These are phyloP conservation scores for Thermothielavioides terrestris DNA, from an alignment of 495 filamentous ascomycete species.

Conservation along the genomic window DNA sequence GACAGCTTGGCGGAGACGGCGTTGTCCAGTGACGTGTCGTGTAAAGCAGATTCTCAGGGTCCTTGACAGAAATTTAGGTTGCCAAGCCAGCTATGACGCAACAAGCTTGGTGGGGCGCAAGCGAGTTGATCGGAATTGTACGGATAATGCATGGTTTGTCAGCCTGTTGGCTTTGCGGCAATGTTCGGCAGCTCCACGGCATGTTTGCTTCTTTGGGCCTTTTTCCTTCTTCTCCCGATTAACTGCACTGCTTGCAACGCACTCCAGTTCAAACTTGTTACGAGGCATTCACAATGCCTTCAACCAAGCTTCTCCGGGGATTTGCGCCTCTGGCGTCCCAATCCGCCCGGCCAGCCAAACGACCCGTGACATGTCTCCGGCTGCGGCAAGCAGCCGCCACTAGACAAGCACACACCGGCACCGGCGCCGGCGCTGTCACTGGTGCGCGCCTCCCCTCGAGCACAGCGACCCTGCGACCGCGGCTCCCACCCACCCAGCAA, in stretches of 20 bases:
- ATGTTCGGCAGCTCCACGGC: conserved; percentile 1
- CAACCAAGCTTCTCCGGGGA: conserved; percentile 21
- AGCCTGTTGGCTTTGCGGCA: conserved; percentile 8
- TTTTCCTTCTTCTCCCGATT: too few species aligned
- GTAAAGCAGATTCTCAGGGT: background rate
- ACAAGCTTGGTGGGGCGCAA: conserved; percentile 2
- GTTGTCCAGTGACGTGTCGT: conserved; percentile 13
- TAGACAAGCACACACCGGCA: conserved; percentile 16
- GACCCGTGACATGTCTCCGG: conserved; percentile 15
- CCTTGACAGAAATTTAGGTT: conserved; percentile 5
- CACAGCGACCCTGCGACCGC: too few species aligned
- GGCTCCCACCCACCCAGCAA: background rate
- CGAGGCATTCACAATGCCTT: conserved; percentile 13
- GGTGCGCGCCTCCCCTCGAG: conserved; percentile 12
- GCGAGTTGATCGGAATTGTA: conserved; percentile 9
- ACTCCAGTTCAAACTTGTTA: background rate
- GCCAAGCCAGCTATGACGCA: conserved; percentile 22
- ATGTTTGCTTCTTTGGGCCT: conserved; percentile 6
- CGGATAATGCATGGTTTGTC: conserved; percentile 20
- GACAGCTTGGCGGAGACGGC: background rate
- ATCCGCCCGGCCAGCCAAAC: conserved; percentile 9
- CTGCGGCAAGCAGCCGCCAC: conserved; percentile 12
- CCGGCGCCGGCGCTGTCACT: conserved; percentile 4
- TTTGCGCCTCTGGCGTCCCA: conserved; percentile 20
- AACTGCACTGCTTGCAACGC: background rate